Evolutionary conservation across 2,329 filamentous ascomycete genomes (phyloP), one percentile per base, ranked within the genome.

Genomic region (Exutisphaerella laricina): DNA sequence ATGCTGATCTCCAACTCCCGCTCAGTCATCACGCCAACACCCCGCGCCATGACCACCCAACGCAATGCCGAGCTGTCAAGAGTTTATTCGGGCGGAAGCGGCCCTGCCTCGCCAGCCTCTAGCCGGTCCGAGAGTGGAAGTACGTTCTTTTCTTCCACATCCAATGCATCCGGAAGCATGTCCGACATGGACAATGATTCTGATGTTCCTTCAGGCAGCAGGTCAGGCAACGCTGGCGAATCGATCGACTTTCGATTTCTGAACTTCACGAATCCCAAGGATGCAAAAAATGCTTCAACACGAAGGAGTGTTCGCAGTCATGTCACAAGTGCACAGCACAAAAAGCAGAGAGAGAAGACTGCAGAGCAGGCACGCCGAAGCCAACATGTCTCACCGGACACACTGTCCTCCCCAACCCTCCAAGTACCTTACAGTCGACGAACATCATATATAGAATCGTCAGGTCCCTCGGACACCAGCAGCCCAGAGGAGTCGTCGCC

Each of bases 281-380:
- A 65, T 29, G 60, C 60, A 50, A 63, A 51, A 47, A 56, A 40
- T 49, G 56, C 32, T 35, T 50, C 49, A 49, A 58, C 53, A 6
- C 55, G 62, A 21, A 50, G 58, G 23, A 57, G 58, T n/a, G 61
- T 64, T 32, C 57, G 62, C 28, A 63, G 60, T 31, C 61, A 64
- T 56, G 62, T 54, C 34, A 54, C 51, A 4, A 42, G 49, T 34
- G 47, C 51, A 25, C 49, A 59, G 28, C 49, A 49, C 35, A 41
- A 41, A 25, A 55, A 46, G 39, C 53, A 49, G 22, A 38, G 47
- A 13, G 43, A 51, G 33, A 29, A 41, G 16, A 45, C 49, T 30
- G 33, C 33, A 35, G 49, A 53, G 34, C 51, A 52, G 37, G 46
- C 51, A 41, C 20, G 26, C 17, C 29, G 23, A 28, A 38, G 26